Evolutionary conservation across 495 filamentous ascomycete genomes (phyloP).

Genomic region (Talaromyces adpressus): DNA sequence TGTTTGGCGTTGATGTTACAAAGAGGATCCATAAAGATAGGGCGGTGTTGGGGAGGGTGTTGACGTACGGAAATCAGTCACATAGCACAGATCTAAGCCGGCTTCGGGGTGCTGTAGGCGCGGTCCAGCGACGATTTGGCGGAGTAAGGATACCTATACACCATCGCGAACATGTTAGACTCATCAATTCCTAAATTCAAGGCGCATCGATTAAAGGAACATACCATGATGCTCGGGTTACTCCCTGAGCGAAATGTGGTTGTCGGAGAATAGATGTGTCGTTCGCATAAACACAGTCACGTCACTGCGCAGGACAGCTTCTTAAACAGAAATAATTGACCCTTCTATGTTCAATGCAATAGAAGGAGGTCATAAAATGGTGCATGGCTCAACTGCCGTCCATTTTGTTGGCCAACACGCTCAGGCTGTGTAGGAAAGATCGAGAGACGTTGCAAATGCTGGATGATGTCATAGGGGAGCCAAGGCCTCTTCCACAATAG

Average conservation of each 20-base stretch:
- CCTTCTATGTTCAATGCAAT: not conserved
- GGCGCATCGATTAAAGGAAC: not conserved
- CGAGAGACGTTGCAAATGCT: not conserved
- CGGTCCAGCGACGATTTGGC: conserved; percentile 73
- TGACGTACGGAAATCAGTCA: conserved; percentile 62
- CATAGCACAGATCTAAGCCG: conserved; percentile 91
- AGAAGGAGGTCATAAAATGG: not conserved
- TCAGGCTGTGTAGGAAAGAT: not conserved
- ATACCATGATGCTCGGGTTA: not conserved
- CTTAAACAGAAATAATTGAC: not conserved
- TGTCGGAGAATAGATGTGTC: not conserved
- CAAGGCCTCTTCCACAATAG: too few species aligned
- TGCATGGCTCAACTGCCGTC: not conserved
- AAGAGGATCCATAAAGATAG: too few species aligned
- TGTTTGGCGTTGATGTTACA: conserved; percentile 14
- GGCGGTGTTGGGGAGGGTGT: too few species aligned
- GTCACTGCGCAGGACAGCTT: not conserved
- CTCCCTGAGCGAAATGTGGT: not conserved
- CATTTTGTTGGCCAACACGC: not conserved
- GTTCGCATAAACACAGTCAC: not conserved
- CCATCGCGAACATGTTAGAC: conserved; percentile 8
- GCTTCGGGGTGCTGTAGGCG: conserved; percentile 77
- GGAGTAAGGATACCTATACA: conserved; percentile 55
- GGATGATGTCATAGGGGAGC: not conserved
- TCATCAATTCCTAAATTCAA: not conserved